Evolutionary conservation across 768 basidiomycete genomes (phyloP), one percentile per base, ranked within the genome.

Genomic region (Leccinum ochraceum): DNA sequence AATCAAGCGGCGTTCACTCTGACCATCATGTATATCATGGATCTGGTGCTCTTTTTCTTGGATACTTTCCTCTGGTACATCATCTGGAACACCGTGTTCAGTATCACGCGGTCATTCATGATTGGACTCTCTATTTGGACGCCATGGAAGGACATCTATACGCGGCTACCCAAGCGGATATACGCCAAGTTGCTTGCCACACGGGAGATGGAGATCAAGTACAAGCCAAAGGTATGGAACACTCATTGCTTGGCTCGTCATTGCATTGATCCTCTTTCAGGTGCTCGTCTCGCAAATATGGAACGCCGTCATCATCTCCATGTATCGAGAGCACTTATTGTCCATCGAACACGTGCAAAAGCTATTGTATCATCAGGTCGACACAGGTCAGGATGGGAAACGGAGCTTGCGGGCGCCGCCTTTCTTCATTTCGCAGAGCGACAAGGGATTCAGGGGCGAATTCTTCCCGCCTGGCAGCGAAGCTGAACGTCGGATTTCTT

Each of bases 41-140:
- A 98, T 71, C 78, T 99, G 52, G 86, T 90, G 55, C 84, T 99
- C 50, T 99, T 93, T 85, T 99, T 98, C 85, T 81, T 99, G 76
- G 97, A 99, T 79, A 99, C 97, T 7, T 99, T 98, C 89, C 78
- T 99, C 32, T 99, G 97, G 97, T 99, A 95, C 72, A 95, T 98
- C 78, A 98, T 98, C 72, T 98, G 96, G 96, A 98, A 98, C 75
- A 95, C 94, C 10, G 91, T 95, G 58, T 91, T 92, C 78, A 90
- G 88, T 70, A 92, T 95, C 67, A 89, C 80, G 24, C 83, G 95
- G 57, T 91, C 88, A 17, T 99, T 99, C 76, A 80, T 85, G 24
- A 83, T 98, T 54, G 97, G 96, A 7, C 81, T 99, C 54, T 95
- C 92, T 32, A 96, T 99, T 63, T 98, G 97, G 97, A 98, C 97